A percentile compares a stretch with the other conserved stretches of the same genome.
These are phyloP conservation scores for Clonostachys byssicola DNA, from an alignment of 2,329 filamentous ascomycete species.

Conservation along the genomic window DNA sequence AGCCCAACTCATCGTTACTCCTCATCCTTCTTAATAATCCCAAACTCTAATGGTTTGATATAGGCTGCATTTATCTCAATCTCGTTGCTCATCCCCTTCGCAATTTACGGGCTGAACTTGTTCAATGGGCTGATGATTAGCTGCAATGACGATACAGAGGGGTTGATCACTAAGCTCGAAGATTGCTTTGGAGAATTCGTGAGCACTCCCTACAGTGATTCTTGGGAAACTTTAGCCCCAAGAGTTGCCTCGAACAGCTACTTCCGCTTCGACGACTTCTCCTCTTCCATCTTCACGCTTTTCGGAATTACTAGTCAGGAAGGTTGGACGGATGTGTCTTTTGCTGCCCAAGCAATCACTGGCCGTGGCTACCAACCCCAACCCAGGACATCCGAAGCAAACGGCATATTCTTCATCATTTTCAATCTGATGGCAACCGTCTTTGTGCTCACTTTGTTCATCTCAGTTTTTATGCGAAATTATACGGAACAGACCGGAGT, in stretches of 20 bases:
- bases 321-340: constrained; percentile 94
- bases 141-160: constrained; percentile 64
- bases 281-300: constrained; percentile 88
- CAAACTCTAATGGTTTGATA: background rate
- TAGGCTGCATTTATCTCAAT: constrained; percentile 86
- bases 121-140: constrained; percentile 77
- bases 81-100: constrained; percentile 91
- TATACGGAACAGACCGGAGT: constrained; percentile 99
- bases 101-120: constrained; percentile 90
- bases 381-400: constrained; percentile 67
- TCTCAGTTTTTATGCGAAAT: constrained; percentile 99
- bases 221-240: constrained; percentile 81
- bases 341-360: constrained; percentile 76
- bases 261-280: constrained; percentile 93
- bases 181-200: constrained; percentile 84
- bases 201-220: constrained; percentile 65
- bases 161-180: constrained; percentile 50
- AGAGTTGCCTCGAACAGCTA: constrained; percentile 77
- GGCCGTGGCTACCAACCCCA: constrained; percentile 71
- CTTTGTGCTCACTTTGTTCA: constrained; percentile 94
- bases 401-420: constrained; percentile 89
- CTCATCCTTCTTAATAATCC: background rate
- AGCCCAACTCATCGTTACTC: background rate
- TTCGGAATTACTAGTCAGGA: constrained; percentile 99
- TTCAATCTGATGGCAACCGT: constrained; percentile 97